These are phyloP conservation scores for Heliophila coronopifolia DNA, from an alignment of 441 rosid species.

Conservation along the genomic window DNA sequence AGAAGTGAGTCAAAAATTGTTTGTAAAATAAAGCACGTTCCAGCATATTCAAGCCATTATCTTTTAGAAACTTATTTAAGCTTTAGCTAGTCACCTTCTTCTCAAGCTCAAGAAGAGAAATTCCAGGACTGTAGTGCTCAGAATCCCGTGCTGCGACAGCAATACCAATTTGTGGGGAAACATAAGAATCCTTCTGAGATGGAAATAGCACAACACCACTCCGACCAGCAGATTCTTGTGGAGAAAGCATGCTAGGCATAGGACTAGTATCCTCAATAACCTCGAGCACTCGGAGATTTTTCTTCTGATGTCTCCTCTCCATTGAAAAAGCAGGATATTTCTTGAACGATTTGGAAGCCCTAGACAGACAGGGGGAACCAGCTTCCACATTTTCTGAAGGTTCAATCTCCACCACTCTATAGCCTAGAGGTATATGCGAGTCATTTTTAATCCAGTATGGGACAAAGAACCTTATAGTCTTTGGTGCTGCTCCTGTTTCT, in stretches of 20 bases:
- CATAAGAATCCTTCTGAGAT: constrained; percentile 79
- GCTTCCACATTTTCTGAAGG: constrained; percentile 55
- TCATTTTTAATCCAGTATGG: constrained; percentile 95
- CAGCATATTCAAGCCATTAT: constrained; percentile 15
- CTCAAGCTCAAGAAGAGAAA: constrained; percentile 94
- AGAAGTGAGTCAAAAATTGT: constrained; percentile 8
- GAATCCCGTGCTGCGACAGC: constrained; percentile 76
- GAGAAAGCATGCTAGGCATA: constrained; percentile 95
- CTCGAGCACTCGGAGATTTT: constrained; percentile 78
- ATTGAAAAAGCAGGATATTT: constrained; percentile 47
- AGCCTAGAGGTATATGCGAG: constrained; percentile 69
- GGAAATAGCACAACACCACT: constrained; percentile 60
- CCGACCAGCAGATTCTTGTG: constrained; percentile 77
- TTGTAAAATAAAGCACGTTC: neutral
- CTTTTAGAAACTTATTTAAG: constrained; percentile 1
- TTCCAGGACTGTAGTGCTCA: constrained; percentile 81
- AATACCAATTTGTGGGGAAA: constrained; percentile 73
- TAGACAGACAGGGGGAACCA: constrained; percentile 55
- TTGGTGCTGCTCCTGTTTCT: constrained; percentile 77
- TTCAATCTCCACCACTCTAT: constrained; percentile 88
- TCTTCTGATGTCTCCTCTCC: constrained; percentile 54
- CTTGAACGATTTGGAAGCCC: constrained; percentile 63
- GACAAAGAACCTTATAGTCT: constrained; percentile 78
- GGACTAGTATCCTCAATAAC: constrained; percentile 85
- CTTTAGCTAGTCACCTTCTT: constrained; percentile 62